Evolutionary conservation across 345 rosid genomes (phyloP).

Genomic region (Lumnitzera racemosa): DNA sequence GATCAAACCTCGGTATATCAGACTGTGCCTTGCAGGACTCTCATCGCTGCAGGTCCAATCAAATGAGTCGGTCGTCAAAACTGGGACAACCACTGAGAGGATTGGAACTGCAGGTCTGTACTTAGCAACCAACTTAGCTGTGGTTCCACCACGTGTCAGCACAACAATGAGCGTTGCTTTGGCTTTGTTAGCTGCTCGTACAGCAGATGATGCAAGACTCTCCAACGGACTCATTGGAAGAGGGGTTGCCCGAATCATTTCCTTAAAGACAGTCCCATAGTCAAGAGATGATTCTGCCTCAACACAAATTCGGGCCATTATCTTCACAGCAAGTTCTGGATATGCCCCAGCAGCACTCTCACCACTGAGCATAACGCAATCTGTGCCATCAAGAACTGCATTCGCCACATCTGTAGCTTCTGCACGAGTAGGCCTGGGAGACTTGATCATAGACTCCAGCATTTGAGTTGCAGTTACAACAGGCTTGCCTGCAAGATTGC

Average conservation of each 20-base stretch:
- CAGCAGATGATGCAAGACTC: constrained; percentile 93
- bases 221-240: constrained; percentile 95
- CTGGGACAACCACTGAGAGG: constrained; percentile 80
- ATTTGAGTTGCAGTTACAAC: constrained; percentile 91
- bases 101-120: constrained; percentile 94
- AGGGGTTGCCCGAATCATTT: constrained; percentile 79
- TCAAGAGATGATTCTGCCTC: constrained; percentile 89
- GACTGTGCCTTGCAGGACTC: constrained; percentile 82
- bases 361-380: constrained; percentile 88
- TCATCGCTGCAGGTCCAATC: constrained; percentile 93
- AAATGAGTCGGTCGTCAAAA: constrained; percentile 73
- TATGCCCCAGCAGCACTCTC: constrained; percentile 92
- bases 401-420: constrained; percentile 95
- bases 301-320: constrained; percentile 69
- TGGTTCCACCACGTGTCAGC: constrained; percentile 81
- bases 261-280: constrained; percentile 69
- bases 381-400: constrained; percentile 88
- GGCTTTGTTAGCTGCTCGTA: constrained; percentile 83
- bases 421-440: constrained; percentile 89
- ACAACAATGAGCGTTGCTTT: constrained; percentile 80
- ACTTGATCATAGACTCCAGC: constrained; percentile 93
- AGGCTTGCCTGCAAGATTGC: constrained; percentile 84
- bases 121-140: constrained; percentile 87
- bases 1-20: constrained; percentile 75
- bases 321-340: constrained; percentile 82